A percentile compares a stretch with the other conserved stretches of the same genome.
Evolutionary conservation across 139 green algal species (phyloP).

Genomic region (Chlamydomonas schloesseri): DNA sequence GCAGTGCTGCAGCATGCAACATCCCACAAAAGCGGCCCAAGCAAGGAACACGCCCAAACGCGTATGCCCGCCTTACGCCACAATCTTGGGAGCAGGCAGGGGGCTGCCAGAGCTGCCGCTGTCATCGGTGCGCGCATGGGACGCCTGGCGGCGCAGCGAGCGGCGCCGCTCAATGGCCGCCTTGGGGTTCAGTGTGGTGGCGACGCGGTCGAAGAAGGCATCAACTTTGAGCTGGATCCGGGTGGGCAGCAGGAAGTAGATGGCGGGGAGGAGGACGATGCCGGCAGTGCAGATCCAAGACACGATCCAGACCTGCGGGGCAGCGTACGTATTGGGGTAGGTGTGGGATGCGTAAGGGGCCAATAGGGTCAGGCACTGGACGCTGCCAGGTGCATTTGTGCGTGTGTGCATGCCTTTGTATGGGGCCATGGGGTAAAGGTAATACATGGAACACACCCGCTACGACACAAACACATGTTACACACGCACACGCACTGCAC

Average conservation of each 20-base stretch:
- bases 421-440: conserved; percentile 61
- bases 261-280: neutral
- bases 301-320: neutral
- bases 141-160: neutral
- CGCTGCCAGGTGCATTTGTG: no score
- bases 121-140: no score
- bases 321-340: neutral
- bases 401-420: no score
- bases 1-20: no score
- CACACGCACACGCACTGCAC: conserved; percentile 26
- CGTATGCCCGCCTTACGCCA: no score
- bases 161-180: no score
- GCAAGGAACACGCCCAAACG: no score
- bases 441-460: conserved; percentile 58
- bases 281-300: neutral
- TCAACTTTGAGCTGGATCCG: neutral
- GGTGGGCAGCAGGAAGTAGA: neutral
- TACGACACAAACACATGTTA: conserved; percentile 49
- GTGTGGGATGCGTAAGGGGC: neutral
- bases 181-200: neutral
- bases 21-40: no score
- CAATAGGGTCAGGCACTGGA: no score
- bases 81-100: no score
- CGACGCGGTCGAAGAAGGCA: neutral
- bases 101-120: no score